Base-by-base conservation (phyloP, 371 early-diverging fungal species). In the Lichtheimia ornata region DNA sequence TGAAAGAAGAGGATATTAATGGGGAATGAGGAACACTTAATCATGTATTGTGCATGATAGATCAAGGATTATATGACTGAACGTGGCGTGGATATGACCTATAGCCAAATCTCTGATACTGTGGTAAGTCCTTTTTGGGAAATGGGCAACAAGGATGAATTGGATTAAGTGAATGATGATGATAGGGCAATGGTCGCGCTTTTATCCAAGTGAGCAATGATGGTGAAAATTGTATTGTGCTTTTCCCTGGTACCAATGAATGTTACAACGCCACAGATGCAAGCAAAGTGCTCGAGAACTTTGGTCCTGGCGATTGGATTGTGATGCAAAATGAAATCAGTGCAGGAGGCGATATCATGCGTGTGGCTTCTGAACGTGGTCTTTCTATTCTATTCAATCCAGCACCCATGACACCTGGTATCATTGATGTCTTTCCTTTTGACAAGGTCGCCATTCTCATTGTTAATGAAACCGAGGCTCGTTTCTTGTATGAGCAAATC, bases 281-380 rank as follows among this genome's bases (percentile, higher is more conserved):
- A 11, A 58, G 50, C 2, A 24, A 52, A 9, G 63, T 78, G 6
- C 64, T 76, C 1, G 81, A 86, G 14, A 47, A 75, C 30, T 86
- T 85, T 72, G 66, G 72, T 5, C 52, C 66, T 12, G 84, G 87
- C 40, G 89, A 88, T 57, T 84, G 85, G 85, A 70, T 94, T 15
- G 67, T 95, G 5, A 80, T 91, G 67, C 95, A 94, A 55, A 95
- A 94, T 71, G 97, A 97, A 66, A 91, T 93, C 40, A 88, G 87
- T 60, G 65, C 73, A 7, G 90, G 90, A 27, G 88, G 86, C 3
- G 85, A 81, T 4, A 87, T 91, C 17, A 83, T 93, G 72, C 64
- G 67, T 0, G 67, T 75, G 5, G 90, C 89, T 11, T 82, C 74
- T 22, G 71, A 78, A 24, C 69, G 72, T 57, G 89, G 87, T 69